Conservation (phyloP, 2,329 filamentous ascomycete genomes). For the Aureobasidium sp. region DNA sequence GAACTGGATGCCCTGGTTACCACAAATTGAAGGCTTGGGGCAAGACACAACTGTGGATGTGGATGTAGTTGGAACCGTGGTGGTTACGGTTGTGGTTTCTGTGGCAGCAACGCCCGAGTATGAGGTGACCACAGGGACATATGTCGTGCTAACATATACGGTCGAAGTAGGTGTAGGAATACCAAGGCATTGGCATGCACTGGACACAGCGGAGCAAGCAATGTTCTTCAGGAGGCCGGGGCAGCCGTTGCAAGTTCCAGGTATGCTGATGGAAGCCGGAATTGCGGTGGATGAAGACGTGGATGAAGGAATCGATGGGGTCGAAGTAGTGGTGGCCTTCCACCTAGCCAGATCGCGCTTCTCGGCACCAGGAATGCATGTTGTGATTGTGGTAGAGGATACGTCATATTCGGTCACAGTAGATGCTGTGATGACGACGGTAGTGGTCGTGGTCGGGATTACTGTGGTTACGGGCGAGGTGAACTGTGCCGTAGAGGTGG, state of each 20-base stretch:
- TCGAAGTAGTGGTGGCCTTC: conserved; percentile 11
- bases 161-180: not conserved
- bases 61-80: conserved; percentile 12
- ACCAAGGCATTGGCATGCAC: not conserved
- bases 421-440: not conserved
- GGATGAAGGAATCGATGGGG: conserved; percentile 1
- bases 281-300: conserved; percentile 11
- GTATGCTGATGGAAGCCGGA: not conserved
- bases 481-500: conserved; percentile 2
- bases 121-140: not conserved
- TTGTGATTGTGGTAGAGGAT: not conserved
- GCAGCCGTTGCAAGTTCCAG: not conserved
- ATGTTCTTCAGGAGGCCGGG: not conserved
- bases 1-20: conserved; percentile 5
- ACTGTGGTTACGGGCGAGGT: conserved; percentile 8
- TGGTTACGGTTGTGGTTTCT: conserved; percentile 14
- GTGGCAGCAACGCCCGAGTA: not conserved
- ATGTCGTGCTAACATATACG: not conserved
- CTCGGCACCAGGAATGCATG: not conserved
- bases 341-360: conserved; percentile 3
- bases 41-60: conserved; percentile 16
- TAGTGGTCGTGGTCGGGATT: not conserved
- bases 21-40: conserved; percentile 11
- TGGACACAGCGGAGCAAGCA: not conserved
- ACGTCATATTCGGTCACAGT: not conserved